Base-by-base conservation (phyloP, 768 basidiomycete genomes). In the Tulasnella sp. region DNA sequence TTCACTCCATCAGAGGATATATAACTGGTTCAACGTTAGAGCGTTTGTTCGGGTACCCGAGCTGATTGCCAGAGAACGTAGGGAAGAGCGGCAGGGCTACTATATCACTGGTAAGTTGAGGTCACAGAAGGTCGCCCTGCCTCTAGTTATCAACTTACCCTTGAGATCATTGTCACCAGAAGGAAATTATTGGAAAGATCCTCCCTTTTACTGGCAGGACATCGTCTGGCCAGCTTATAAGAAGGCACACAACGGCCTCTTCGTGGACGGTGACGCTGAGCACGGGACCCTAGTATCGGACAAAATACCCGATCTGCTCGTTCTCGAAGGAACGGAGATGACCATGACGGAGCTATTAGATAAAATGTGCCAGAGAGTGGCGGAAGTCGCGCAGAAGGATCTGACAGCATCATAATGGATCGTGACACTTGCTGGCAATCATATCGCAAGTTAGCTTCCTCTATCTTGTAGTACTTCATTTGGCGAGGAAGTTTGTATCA, bases 171-270 rank as follows among this genome's bases (percentile, higher is more conserved):
- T 90, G 85, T 90, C 93, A 86, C 88, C 91, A 95, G 95, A 95
- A 88, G 94, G 94, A 28, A 84, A 90, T n/a, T 86, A 94, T n/a
- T 98, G 96, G 96, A 89, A 90, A 73, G 96, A 97, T 85, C 96
- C 95, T 34, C 95, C 96, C 20, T 82, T 88, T 58, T 97, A 97
- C 86, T 98, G 95, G 92, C 94, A 97, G 82, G 88, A 94, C 80
- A 95, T 99, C 81, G 96, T 96, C 77, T 99, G 94, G 88, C 98
- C 98, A 0, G 97, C 95, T 3, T 99, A 97, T 85, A 85, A 96
- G 58, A 90, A 92, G 58, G 96, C 96, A 11, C 94, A 98, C 85
- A 83, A 85, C 76, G 88, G 89, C 16, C 87, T 97, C 41, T 96
- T 98, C 85, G 88, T 89, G 82, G 86, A 88, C 78, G 93, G 90